These are phyloP conservation scores for rapeseed (Brassica napus) DNA, from an alignment of 345 rosid genomes.

Conservation along the genomic window DNA sequence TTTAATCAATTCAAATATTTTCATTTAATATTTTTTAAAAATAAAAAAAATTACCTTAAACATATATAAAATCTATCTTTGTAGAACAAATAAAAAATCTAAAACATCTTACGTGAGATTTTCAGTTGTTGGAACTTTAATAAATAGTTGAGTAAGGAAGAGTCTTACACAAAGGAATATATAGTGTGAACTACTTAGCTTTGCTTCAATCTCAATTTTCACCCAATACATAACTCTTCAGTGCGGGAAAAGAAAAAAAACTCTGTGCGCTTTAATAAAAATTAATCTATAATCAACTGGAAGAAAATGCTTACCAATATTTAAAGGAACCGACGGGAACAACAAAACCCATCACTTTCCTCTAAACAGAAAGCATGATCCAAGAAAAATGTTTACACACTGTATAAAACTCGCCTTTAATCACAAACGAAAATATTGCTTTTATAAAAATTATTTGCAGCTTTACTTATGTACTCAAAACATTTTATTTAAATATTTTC, in stretches of 20 bases:
- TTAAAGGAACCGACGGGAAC: not conserved
- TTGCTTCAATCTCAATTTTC: slow-evolving; percentile 31
- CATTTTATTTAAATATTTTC: not conserved
- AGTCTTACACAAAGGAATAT: slow-evolving; percentile 27
- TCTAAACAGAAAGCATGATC: slow-evolving; percentile 2
- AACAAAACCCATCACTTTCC: not conserved
- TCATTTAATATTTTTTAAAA: too few relatives aligned
- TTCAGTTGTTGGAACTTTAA: slow-evolving; percentile 28
- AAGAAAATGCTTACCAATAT: slow-evolving; percentile 5
- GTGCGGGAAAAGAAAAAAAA: not conserved
- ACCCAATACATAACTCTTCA: not conserved
- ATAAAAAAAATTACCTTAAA: too few relatives aligned
- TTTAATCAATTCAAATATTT: too few relatives aligned
- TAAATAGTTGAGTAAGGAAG: slow-evolving; percentile 33
- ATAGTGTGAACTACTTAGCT: slow-evolving; percentile 18
- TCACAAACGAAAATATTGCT: slow-evolving; percentile 2
- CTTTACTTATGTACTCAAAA: not conserved
- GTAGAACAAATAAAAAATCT: too few relatives aligned
- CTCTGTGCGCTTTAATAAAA: not conserved
- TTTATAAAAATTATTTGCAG: not conserved
- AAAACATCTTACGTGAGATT: too few relatives aligned
- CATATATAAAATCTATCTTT: too few relatives aligned
- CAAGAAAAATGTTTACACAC: not conserved
- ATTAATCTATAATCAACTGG: not conserved
- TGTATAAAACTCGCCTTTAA: not conserved